Conservation (phyloP, 768 basidiomycete species). For the Suillus hirtellus region DNA sequence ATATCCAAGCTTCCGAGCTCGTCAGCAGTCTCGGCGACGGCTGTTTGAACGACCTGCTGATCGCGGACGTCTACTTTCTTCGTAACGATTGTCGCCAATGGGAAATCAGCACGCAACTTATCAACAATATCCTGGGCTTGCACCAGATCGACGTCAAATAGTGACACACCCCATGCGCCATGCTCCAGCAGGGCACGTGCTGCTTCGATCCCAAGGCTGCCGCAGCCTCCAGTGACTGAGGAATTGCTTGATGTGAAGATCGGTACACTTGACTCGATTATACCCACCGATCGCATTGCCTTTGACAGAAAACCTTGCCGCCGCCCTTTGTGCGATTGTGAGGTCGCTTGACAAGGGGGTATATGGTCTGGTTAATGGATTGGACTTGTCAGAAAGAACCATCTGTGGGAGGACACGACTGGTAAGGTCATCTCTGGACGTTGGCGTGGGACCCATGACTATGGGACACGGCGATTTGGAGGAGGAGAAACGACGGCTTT, state of each 20-base stretch:
- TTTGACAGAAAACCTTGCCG: slow-evolving; percentile 36
- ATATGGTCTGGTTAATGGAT: slow-evolving; percentile 33
- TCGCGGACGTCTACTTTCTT: slow-evolving; percentile 37
- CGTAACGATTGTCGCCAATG: slow-evolving; percentile 34
- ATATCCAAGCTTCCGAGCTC: slow-evolving; percentile 37
- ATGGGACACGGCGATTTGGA: background rate
- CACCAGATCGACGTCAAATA: slow-evolving; percentile 26
- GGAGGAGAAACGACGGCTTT: background rate
- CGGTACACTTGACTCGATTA: background rate
- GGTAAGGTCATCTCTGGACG: slow-evolving; percentile 28
- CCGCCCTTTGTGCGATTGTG: slow-evolving; percentile 29
- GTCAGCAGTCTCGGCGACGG: slow-evolving; percentile 25
- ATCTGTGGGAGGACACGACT: slow-evolving; percentile 33
- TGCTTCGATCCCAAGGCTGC: slow-evolving; percentile 38
- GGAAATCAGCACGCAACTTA: slow-evolving; percentile 27
- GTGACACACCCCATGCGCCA: slow-evolving; percentile 32
- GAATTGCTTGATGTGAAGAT: background rate
- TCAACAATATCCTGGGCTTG: slow-evolving; percentile 12
- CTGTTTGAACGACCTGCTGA: slow-evolving; percentile 26
- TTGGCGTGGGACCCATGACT: slow-evolving; percentile 13
- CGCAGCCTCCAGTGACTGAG: slow-evolving; percentile 46
- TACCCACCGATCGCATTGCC: slow-evolving; percentile 44
- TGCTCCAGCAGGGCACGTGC: slow-evolving; percentile 46
- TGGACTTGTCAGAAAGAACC: slow-evolving; percentile 33
- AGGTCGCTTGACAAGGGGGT: slow-evolving; percentile 20